Evolutionary conservation across 192 early-diverging fungal genomes (phyloP).

Genomic region (Coemansia sp.): DNA sequence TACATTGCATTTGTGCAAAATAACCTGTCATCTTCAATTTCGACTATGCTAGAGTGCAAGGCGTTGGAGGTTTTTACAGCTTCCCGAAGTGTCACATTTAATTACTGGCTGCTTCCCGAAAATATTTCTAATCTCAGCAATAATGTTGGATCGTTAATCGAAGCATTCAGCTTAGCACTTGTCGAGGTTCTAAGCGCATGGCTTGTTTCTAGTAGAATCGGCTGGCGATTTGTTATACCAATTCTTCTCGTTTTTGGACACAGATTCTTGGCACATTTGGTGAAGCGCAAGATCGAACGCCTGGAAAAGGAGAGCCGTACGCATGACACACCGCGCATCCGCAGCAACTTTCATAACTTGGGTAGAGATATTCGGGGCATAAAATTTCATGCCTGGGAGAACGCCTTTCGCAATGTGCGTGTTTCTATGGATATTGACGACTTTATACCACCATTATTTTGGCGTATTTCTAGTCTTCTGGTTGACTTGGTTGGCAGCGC

Average conservation of each 20-base stretch:
- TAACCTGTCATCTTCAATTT: neutral
- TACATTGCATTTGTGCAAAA: neutral
- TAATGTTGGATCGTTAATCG: neutral
- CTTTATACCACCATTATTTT: conserved; percentile 21
- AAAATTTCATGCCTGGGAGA: conserved; percentile 67
- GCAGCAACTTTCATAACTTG: conserved; percentile 3
- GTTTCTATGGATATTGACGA: conserved; percentile 9
- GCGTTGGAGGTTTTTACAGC: neutral
- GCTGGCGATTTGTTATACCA: conserved; percentile 17
- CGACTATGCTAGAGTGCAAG: neutral
- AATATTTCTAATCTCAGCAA: neutral
- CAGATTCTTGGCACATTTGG: conserved; percentile 5
- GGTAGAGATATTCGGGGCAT: conserved; percentile 60
- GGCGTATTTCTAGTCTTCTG: conserved; percentile 15
- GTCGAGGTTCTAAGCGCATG: conserved; percentile 17
- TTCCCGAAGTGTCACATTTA: neutral
- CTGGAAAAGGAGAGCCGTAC: conserved; percentile 3
- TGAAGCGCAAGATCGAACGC: neutral
- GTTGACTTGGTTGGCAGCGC: conserved; percentile 31
- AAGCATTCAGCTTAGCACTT: neutral
- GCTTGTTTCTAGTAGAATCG: conserved; percentile 26
- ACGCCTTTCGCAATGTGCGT: conserved; percentile 17
- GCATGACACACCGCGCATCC: conserved; percentile 4
- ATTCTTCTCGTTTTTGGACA: conserved; percentile 14
- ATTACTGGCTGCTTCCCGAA: neutral